Base-by-base conservation (phyloP, 1,139 yeast species). In the Nakaseomyces glabratus region DNA sequence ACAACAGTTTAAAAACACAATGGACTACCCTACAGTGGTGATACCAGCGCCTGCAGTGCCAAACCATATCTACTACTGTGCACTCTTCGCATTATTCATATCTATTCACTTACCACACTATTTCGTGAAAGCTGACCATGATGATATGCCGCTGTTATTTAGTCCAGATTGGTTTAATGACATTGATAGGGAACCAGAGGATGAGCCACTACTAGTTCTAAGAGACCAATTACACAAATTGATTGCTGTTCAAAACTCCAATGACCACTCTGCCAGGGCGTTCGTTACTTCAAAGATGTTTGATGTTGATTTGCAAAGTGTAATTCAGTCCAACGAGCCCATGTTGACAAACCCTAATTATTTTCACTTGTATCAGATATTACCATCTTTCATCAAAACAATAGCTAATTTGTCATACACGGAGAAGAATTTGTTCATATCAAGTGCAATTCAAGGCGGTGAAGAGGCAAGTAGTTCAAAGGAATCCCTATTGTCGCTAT, bases 201-300 rank as follows among this genome's bases (percentile, higher is more conserved):
- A 40, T 8, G 35, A 35, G 2, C 21, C 33, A 20, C 52, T 49
- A 35, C 51, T 53, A 7, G 47, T 44, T 12, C 35, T 49, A 5
- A 24, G 51, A 14, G 48, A 51, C 49, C 56, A 52, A 38, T 33
- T 52, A 31, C 57, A 51, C 33, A 43, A 40, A 36, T 33, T 52
- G 13, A 38, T 49, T n/a, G 37, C 51, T 1, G 42, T 49, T 8
- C 42, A 36, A 11, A 44, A 46, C 37, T 34, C 45, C 1, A 32
- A 43, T 10, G 34, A 39, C 17, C 24, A 20, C 24, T 29, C 32
- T 5, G 20, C 14, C 17, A 13, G 24, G 17, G 36, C 51, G 10
- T 52, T 42, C 33, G 45, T 52, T 4, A 40, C 46, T 6, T 42
- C 54, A 8, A 47, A 43, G 28, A 41, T 38, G 10, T 44, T 43